Conservation (phyloP, 345 rosid species). For the Euclidium syriacum region DNA sequence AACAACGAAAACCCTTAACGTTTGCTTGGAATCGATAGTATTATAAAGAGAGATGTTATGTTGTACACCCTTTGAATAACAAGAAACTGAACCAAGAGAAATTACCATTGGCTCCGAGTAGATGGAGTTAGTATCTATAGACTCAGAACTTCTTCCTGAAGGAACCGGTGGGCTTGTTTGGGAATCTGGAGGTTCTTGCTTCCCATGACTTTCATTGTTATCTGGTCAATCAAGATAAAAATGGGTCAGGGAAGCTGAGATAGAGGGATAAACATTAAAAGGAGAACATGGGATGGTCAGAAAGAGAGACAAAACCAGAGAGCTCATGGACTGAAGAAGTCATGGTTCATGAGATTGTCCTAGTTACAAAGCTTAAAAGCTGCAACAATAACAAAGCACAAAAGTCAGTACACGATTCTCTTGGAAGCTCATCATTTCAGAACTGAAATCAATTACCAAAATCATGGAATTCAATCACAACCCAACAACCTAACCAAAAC, state of each 20-base stretch:
- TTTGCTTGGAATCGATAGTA: too few relatives aligned
- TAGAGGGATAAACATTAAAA: neutral
- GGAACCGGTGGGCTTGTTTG: slow-evolving; percentile 41
- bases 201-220: slow-evolving; percentile 62
- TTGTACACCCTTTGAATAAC: too few relatives aligned
- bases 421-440: neutral
- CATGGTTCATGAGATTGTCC: slow-evolving; percentile 26
- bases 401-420: neutral
- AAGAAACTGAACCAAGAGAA: too few relatives aligned
- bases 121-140: slow-evolving; percentile 43
- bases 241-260: neutral
- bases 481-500: neutral
- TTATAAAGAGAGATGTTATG: too few relatives aligned
- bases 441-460: neutral
- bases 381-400: slow-evolving; percentile 14
- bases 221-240: slow-evolving; percentile 31
- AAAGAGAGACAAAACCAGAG: slow-evolving; percentile 23
- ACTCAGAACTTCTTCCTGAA: slow-evolving; percentile 43
- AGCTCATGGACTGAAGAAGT: slow-evolving; percentile 35
- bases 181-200: slow-evolving; percentile 49
- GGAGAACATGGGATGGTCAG: neutral
- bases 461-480: neutral
- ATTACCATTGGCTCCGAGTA: slow-evolving; percentile 62
- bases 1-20: slow-evolving; percentile 15
- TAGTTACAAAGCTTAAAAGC: neutral